Evolutionary conservation across 2,329 filamentous ascomycete species (phyloP).

Genomic region (Paecilomyces sp.): DNA sequence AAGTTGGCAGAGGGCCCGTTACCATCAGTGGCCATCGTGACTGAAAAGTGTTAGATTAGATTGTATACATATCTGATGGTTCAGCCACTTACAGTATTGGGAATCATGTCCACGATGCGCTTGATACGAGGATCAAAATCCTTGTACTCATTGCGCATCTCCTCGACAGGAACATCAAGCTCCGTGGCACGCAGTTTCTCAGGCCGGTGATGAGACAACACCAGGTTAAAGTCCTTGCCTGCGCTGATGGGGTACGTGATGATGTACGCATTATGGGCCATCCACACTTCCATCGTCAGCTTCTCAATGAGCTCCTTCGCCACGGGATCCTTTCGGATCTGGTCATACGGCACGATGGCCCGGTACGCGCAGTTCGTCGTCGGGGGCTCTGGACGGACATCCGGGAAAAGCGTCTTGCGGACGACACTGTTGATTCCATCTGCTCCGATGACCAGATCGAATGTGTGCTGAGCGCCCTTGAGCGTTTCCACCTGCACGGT

Average conservation of each 20-base stretch:
- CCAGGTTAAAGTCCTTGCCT: constrained; percentile 41
- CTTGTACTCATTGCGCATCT: constrained; percentile 36
- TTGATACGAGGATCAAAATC: constrained; percentile 40
- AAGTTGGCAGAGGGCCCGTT: constrained; percentile 34
- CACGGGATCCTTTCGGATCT: constrained; percentile 36
- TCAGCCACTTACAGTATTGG: constrained; percentile 15
- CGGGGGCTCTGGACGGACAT: constrained; percentile 32
- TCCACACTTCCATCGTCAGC: constrained; percentile 41
- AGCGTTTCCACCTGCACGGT: constrained; percentile 23
- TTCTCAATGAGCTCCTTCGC: constrained; percentile 31
- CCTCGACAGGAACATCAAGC: constrained; percentile 34
- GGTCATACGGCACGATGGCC: constrained; percentile 37
- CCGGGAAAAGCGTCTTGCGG: constrained; percentile 33
- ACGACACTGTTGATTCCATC: constrained; percentile 37
- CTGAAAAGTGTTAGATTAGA: constrained; percentile 1
- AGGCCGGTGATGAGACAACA: constrained; percentile 35
- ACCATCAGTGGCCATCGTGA: constrained; percentile 39
- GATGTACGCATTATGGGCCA: constrained; percentile 28
- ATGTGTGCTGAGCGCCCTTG: constrained; percentile 16
- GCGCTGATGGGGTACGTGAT: constrained; percentile 42
- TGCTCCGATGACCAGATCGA: constrained; percentile 35
- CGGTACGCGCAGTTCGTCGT: constrained; percentile 41
- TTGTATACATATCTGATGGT: not conserved
- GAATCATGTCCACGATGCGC: constrained; percentile 35
- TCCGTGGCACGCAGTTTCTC: constrained; percentile 28